A percentile compares a stretch with the other conserved stretches of the same genome.
Evolutionary conservation across 495 filamentous ascomycete species (phyloP).

Genomic region (Penicillium riverlandense): DNA sequence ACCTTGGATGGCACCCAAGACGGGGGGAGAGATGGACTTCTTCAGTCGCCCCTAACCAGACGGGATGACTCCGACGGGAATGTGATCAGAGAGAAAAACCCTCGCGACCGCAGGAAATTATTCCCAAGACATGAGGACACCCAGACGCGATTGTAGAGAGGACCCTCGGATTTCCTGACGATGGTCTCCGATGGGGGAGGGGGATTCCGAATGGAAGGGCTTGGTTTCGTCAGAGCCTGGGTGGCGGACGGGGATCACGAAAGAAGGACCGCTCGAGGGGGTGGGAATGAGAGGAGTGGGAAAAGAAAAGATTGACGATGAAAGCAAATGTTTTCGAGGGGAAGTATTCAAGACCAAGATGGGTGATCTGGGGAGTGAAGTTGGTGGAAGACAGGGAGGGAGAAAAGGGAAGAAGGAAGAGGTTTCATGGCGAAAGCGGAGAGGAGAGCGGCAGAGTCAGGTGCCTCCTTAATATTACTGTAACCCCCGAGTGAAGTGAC

Average conservation of each 20-base stretch:
- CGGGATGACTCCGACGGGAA: constrained; percentile 8
- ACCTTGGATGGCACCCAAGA: constrained; percentile 11
- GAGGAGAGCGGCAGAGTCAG: constrained; percentile 17
- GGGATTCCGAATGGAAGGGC: constrained; percentile 1
- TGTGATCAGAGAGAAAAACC: constrained; percentile 6
- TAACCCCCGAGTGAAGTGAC: constrained; percentile 9
- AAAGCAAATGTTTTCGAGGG: neutral
- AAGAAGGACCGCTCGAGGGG: neutral
- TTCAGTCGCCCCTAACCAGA: constrained; percentile 15
- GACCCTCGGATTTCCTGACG: neutral
- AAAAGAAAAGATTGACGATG: constrained; percentile 2
- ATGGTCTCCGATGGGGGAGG: constrained; percentile 6
- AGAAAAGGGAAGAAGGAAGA: constrained; percentile 9
- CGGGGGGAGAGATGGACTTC: constrained; percentile 1
- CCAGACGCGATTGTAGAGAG: constrained; percentile 1
- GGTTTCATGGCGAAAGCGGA: constrained; percentile 27
- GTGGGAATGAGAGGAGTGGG: neutral
- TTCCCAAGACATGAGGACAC: constrained; percentile 16
- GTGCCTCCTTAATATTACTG: constrained; percentile 30
- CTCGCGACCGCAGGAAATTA: constrained; percentile 2
- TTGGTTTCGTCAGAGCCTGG: neutral
- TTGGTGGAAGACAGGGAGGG: constrained; percentile 6
- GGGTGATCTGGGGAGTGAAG: constrained; percentile 4
- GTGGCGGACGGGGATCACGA: neutral
- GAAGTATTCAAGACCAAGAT: neutral